Conservation (phyloP, 345 rosid species). For the Noccaea bulbosa region DNA sequence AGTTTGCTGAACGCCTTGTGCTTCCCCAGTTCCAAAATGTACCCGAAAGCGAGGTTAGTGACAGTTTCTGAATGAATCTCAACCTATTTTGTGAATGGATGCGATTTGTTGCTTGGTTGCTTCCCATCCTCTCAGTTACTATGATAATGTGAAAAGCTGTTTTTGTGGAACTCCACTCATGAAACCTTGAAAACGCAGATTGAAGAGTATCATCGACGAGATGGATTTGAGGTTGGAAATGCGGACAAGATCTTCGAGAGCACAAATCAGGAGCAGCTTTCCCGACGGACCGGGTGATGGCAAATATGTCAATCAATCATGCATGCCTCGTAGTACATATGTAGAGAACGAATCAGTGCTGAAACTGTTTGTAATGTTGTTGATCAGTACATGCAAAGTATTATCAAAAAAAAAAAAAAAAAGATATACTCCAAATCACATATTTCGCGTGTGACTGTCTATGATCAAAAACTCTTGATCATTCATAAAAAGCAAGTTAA, state of each 20-base stretch:
- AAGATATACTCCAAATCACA: no score
- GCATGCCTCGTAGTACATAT: constrained; percentile 33
- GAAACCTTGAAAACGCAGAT: constrained; percentile 51
- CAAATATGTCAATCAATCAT: constrained; percentile 2
- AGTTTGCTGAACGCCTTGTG: constrained; percentile 94
- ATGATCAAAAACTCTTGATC: no score
- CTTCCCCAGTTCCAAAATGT: constrained; percentile 65
- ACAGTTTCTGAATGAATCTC: background rate
- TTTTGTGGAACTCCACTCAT: no score
- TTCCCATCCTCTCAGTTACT: background rate
- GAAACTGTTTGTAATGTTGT: constrained; percentile 25
- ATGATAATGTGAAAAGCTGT: background rate
- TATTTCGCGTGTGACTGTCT: no score
- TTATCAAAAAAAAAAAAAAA: no score
- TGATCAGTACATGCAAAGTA: no score
- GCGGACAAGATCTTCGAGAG: constrained; percentile 97
- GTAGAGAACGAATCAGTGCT: constrained; percentile 30
- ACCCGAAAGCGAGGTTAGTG: constrained; percentile 61
- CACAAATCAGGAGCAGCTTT: constrained; percentile 50
- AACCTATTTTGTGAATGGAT: background rate
- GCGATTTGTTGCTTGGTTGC: background rate
- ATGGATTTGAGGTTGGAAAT: constrained; percentile 93
- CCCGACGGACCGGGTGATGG: constrained; percentile 30
- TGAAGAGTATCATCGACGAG: constrained; percentile 71
- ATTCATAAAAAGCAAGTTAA: no score